A percentile compares a stretch with the other conserved stretches of the same genome.
Conservation (phyloP, 805 yeast genomes). For the Tetrapisispora iriomotensis region DNA sequence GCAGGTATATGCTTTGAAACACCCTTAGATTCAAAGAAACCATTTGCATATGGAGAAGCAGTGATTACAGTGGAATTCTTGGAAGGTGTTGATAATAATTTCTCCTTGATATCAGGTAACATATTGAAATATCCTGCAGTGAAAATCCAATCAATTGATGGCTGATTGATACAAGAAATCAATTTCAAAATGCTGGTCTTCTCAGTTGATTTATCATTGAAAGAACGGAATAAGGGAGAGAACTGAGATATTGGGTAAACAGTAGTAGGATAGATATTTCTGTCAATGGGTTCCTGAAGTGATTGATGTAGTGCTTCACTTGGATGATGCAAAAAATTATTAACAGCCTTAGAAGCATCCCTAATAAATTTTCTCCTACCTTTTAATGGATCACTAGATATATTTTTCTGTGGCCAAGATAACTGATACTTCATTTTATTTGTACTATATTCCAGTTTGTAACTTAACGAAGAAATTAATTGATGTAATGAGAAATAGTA, state of each 20-base stretch:
- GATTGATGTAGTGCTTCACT: not conserved
- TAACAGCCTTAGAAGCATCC: slow-evolving; percentile 47
- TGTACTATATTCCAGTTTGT: slow-evolving; percentile 42
- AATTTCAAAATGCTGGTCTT: slow-evolving; percentile 56
- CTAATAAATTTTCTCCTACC: slow-evolving; percentile 42
- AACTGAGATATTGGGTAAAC: slow-evolving; percentile 90
- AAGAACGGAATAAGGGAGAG: slow-evolving; percentile 59
- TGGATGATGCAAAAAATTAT: slow-evolving; percentile 42
- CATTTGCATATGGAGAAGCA: slow-evolving; percentile 90
- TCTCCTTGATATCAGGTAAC: slow-evolving; percentile 57
- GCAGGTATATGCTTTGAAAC: slow-evolving; percentile 73
- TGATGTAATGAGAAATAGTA: slow-evolving; percentile 66
- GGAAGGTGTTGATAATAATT: slow-evolving; percentile 49
- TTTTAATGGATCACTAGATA: slow-evolving; percentile 55
- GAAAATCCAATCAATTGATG: slow-evolving; percentile 62
- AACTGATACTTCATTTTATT: slow-evolving; percentile 43
- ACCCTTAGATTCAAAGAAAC: slow-evolving; percentile 80
- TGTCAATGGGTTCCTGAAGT: slow-evolving; percentile 2
- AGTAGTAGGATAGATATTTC: slow-evolving; percentile 41
- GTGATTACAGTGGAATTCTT: slow-evolving; percentile 50
- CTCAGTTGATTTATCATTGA: slow-evolving; percentile 64
- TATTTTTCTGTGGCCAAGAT: slow-evolving; percentile 65
- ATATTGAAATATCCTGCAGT: slow-evolving; percentile 97
- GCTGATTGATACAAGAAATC: slow-evolving; percentile 44
- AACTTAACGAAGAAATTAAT: slow-evolving; percentile 62